These are phyloP conservation scores for Cladosporium sp. DNA, from an alignment of 2,329 filamentous ascomycete genomes.

Conservation along the genomic window DNA sequence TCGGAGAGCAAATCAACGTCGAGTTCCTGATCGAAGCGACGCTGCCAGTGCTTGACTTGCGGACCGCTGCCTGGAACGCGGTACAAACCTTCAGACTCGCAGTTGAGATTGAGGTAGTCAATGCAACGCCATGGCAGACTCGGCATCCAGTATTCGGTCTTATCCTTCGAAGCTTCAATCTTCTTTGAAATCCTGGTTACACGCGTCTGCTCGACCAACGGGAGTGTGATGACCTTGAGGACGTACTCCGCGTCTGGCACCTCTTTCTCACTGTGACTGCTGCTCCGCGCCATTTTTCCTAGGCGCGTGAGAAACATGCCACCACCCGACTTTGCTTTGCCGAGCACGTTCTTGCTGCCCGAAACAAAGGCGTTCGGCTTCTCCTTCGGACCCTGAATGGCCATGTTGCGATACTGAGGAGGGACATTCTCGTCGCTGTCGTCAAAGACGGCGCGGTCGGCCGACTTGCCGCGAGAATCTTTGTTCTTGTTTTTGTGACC, in stretches of 20 bases:
- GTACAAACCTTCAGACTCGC: conserved; percentile 89
- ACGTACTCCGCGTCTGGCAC: conserved; percentile 75
- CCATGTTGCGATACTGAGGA: conserved; percentile 13
- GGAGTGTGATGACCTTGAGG: conserved; percentile 78
- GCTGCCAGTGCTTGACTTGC: conserved; percentile 90
- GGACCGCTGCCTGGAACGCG: conserved; percentile 85
- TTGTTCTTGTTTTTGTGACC: conserved; percentile 21
- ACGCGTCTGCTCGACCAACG: conserved; percentile 84
- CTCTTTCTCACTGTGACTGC: conserved; percentile 60
- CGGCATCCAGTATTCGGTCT: conserved; percentile 99
- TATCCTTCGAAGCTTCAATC: conserved; percentile 81
- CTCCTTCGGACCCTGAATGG: conserved; percentile 22
- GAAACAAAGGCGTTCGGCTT: conserved; percentile 22
- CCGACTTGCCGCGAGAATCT: conserved; percentile 29
- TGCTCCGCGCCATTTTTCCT: conserved; percentile 39
- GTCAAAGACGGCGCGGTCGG: conserved; percentile 24
- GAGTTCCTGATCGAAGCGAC: conserved; percentile 69
- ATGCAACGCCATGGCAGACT: conserved; percentile 93
- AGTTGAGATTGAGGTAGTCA: conserved; percentile 93
- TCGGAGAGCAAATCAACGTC: conserved; percentile 90
- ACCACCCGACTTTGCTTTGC: conserved; percentile 22
- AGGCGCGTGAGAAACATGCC: conserved; percentile 23
- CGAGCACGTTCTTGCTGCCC: conserved; percentile 26
- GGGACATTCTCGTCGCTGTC: conserved; percentile 25
- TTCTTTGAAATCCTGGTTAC: conserved; percentile 85